Evolutionary conservation across 129 eudicot genomes (phyloP).

Genomic region (Flaveria linearis): DNA sequence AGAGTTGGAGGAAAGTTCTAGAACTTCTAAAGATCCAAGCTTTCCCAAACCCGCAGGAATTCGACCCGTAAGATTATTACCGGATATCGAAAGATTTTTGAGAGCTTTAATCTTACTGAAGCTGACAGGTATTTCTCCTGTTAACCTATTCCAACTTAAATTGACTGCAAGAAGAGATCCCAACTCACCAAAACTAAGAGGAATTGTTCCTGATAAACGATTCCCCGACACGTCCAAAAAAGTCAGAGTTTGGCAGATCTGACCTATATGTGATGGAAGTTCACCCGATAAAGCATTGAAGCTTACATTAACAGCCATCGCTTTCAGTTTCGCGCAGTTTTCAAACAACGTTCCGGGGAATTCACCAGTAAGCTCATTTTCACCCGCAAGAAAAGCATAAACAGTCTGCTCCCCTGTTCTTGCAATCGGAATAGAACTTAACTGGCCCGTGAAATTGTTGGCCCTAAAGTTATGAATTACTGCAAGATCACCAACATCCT

Average conservation of each 20-base stretch:
- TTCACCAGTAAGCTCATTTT: slow-evolving; percentile 53
- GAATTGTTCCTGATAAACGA: slow-evolving; percentile 53
- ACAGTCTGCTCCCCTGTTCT: slow-evolving; percentile 47
- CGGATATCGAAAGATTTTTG: slow-evolving; percentile 50
- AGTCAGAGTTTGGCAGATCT: slow-evolving; percentile 48
- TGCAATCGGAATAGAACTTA: slow-evolving; percentile 51
- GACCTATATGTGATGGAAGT: slow-evolving; percentile 51
- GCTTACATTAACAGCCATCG: slow-evolving; percentile 59
- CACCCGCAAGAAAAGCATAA: slow-evolving; percentile 72
- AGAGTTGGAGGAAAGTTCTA: slow-evolving; percentile 62
- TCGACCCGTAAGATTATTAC: slow-evolving; percentile 55
- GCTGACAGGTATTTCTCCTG: slow-evolving; percentile 55
- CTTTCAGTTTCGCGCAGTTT: slow-evolving; percentile 49
- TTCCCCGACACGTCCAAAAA: slow-evolving; percentile 55
- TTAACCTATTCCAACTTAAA: slow-evolving; percentile 59
- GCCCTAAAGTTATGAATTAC: slow-evolving; percentile 62
- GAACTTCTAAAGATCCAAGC: slow-evolving; percentile 52
- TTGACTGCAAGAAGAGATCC: slow-evolving; percentile 55
- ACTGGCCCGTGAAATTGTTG: slow-evolving; percentile 56
- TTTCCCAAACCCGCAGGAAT: slow-evolving; percentile 63
- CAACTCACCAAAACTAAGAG: slow-evolving; percentile 50
- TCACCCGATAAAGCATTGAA: slow-evolving; percentile 53
- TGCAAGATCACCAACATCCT: slow-evolving; percentile 41
- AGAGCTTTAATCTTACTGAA: slow-evolving; percentile 57
- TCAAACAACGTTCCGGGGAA: slow-evolving; percentile 56